Conservation (phyloP, 208 protist genomes). For the Leishmania martiniquensis region DNA sequence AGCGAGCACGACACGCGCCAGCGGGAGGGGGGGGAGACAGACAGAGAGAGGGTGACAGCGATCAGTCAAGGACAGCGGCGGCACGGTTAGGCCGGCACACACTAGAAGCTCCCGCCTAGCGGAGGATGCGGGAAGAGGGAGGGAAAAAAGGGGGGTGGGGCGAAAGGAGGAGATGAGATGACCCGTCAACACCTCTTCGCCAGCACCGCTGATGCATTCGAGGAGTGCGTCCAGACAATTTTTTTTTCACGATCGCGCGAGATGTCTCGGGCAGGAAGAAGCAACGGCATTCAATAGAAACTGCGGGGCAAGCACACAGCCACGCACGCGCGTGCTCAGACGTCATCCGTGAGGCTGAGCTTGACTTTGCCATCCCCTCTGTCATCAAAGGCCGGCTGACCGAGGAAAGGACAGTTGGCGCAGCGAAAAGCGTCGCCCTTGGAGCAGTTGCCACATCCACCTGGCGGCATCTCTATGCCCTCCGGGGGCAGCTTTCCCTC, state of each 20-base stretch:
- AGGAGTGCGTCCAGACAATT: background rate
- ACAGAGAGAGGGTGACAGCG: background rate
- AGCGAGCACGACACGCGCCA: no score
- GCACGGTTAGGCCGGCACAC: background rate
- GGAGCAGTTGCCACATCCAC: conserved; percentile 89
- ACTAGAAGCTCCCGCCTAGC: background rate
- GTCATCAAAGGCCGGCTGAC: conserved; percentile 86
- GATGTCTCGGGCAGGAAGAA: no score
- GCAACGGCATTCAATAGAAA: background rate
- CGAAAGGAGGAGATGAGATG: background rate
- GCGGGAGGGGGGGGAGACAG: no score
- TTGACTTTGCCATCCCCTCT: conserved; percentile 87
- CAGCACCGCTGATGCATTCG: background rate
- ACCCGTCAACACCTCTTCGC: background rate
- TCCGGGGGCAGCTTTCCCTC: conserved; percentile 46
- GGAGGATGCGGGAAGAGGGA: background rate
- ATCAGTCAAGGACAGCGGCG: no score
- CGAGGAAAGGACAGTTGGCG: conserved; percentile 86
- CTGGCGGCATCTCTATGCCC: conserved; percentile 52
- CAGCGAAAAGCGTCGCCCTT: conserved; percentile 92
- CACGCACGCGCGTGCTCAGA: conserved; percentile 34
- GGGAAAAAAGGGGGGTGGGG: background rate
- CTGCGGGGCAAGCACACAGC: background rate
- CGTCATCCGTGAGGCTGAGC: conserved; percentile 78
- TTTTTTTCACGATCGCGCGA: no score